Conservation (phyloP, 2,329 filamentous ascomycete genomes). For the Aureobasidium namibiae region DNA sequence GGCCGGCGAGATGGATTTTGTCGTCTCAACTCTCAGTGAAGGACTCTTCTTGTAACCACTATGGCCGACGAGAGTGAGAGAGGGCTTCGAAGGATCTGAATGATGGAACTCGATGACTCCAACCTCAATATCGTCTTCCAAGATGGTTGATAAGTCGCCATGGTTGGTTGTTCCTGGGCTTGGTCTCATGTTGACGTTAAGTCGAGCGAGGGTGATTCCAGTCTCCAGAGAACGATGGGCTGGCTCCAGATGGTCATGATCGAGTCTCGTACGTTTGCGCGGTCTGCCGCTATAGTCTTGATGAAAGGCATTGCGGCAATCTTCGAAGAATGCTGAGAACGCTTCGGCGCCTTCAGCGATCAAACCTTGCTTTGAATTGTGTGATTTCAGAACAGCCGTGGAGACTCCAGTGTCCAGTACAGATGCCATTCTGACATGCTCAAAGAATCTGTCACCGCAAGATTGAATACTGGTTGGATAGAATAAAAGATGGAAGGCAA, state of each 20-base stretch:
- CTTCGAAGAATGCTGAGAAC: not conserved
- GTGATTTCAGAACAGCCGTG: not conserved
- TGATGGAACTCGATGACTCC: not conserved
- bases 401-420: not conserved
- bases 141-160: not conserved
- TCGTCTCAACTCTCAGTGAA: not conserved
- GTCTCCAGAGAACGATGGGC: not conserved
- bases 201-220: slow-evolving; percentile 1
- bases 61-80: not conserved
- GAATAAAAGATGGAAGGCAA: not conserved
- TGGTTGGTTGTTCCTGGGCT: not conserved
- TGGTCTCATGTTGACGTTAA: not conserved
- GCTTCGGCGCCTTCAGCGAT: not conserved
- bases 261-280: slow-evolving; percentile 5
- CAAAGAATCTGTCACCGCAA: not conserved
- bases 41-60: not conserved
- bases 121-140: slow-evolving; percentile 1
- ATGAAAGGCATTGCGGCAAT: slow-evolving; percentile 4
- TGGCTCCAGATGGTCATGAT: not conserved
- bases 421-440: not conserved
- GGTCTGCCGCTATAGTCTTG: not conserved
- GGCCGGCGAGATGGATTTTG: not conserved
- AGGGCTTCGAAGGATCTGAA: not conserved
- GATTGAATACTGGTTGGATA: not conserved
- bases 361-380: not conserved